Conservation (phyloP, 1,284 basidiomycete species). For the Sporisorium scitamineum region DNA sequence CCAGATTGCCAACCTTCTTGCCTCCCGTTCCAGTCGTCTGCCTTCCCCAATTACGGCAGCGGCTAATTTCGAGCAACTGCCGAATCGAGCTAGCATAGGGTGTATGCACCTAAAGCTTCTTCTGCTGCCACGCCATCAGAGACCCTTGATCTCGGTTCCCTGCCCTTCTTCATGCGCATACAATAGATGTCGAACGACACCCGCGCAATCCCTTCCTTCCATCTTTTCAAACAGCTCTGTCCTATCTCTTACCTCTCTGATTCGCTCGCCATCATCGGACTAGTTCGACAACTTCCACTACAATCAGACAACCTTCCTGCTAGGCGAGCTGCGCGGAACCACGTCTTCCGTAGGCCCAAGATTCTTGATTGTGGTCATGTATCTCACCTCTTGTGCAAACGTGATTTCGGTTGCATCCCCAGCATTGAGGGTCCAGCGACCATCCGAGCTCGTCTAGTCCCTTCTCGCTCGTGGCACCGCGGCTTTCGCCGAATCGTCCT, state of each 20-base stretch:
- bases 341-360: conserved; percentile 6
- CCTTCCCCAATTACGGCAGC: not conserved
- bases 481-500: not conserved
- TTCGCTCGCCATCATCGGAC: conserved; percentile 2
- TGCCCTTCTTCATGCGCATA: not conserved
- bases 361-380: not conserved
- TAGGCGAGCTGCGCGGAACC: conserved; percentile 10
- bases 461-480: conserved; percentile 2
- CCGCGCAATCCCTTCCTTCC: not conserved
- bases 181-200: not conserved
- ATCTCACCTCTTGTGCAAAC: not conserved
- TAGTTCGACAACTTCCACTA: not conserved
- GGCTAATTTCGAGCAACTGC: not conserved
- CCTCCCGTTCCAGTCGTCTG: not conserved
- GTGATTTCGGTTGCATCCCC: not conserved
- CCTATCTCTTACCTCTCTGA: not conserved
- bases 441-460: not conserved
- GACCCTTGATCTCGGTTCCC: not conserved
- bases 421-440: not conserved
- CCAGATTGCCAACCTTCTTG: too few relatives aligned
- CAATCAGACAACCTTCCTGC: not conserved
- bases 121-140: not conserved
- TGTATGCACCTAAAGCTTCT: not conserved
- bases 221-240: not conserved
- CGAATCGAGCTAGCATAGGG: not conserved